A percentile compares a stretch with the other conserved stretches of the same genome.
phyloP scores from a whole-genome alignment of 768 basidiomycete species.

The Collybiopsis luxurians region DNA sequence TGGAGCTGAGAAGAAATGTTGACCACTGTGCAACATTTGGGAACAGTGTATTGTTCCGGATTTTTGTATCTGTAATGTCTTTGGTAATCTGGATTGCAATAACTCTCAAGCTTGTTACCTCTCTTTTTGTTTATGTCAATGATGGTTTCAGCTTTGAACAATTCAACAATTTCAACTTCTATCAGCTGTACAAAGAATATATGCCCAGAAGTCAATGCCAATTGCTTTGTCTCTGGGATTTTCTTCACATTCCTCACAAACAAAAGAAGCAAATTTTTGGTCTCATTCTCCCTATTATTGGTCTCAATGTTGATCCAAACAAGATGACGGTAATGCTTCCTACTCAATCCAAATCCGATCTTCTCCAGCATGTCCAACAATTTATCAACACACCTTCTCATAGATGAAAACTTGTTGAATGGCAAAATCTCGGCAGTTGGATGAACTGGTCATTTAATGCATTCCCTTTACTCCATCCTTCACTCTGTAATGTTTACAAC shows the following conservation, averaged over 20 bases:
- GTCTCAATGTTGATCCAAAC: conserved; percentile 23
- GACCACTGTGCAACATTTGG: no score
- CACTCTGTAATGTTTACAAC: conserved; percentile 27
- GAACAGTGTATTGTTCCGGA: no score
- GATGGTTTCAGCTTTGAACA: conserved; percentile 21
- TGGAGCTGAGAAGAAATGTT: no score
- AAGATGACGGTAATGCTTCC: conserved; percentile 12
- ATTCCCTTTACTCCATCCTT: conserved; percentile 31
- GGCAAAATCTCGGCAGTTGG: conserved; percentile 30
- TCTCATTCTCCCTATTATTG: conserved; percentile 20
- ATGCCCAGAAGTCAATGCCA: conserved; percentile 21
- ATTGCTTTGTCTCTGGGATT: conserved; percentile 28
- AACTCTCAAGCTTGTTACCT: conserved; percentile 7
- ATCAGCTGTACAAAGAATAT: conserved; percentile 18
- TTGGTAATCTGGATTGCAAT: conserved; percentile 27
- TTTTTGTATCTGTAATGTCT: no score
- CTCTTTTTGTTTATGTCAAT: conserved; percentile 24
- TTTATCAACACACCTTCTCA: neutral
- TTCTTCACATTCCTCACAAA: conserved; percentile 24
- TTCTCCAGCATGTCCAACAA: no score
- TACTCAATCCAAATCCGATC: neutral
- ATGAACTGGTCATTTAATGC: conserved; percentile 40
- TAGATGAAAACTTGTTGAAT: conserved; percentile 16
- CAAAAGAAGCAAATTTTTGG: conserved; percentile 27
- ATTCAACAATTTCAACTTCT: conserved; percentile 15